Base-by-base conservation (phyloP, 345 rosid genomes). In the Cardamine occulta region DNA sequence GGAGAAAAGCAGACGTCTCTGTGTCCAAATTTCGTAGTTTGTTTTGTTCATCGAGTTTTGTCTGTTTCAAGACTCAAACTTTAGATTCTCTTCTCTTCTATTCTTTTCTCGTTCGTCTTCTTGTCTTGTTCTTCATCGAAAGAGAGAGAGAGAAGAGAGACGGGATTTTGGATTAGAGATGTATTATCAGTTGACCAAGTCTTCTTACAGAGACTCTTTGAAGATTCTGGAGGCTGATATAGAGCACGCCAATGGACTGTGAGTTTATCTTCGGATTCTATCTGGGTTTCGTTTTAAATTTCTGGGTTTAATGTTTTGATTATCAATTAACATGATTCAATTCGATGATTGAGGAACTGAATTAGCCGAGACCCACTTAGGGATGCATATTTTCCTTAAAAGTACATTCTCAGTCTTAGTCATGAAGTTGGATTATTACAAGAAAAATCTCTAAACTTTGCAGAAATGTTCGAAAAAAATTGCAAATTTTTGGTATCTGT, bases 161-260 rank as follows among this genome's bases (percentile, higher is more conserved):
- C 48, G n/a, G 7, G 66, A 14, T 21, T 19, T 47, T 47, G 52
- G 73, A 19, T 19, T 19, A 34, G 51, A 82, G 61, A 69, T 88
- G 88, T 79, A 82, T 58, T 87, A 82, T 72, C 86, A 87, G 80
- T 72, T 85, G 82, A 79, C 82, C 45, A 84, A 82, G 83, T 80
- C 87, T 51, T 88, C 89, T 44, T 86, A 85, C 80, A 86, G 82
- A 81, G 98, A 94, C 66, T 88, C 93, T 19, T 82, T 94, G 70
- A 88, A 91, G 67, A 85, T 82, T 64, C 65, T 94, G 28, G 97
- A 94, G 82, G 91, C 93, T 73, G 97, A 94, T 74, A 85, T 94
- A 6, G 92, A 90, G 32, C 90, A 86, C 80, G 97, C 97, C 17
- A 94, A 94, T 85, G 82, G 87, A 73, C 78, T 94, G 98, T 94